Evolutionary conservation across 495 filamentous ascomycete species (phyloP).

Genomic region (Xylaria scruposa): DNA sequence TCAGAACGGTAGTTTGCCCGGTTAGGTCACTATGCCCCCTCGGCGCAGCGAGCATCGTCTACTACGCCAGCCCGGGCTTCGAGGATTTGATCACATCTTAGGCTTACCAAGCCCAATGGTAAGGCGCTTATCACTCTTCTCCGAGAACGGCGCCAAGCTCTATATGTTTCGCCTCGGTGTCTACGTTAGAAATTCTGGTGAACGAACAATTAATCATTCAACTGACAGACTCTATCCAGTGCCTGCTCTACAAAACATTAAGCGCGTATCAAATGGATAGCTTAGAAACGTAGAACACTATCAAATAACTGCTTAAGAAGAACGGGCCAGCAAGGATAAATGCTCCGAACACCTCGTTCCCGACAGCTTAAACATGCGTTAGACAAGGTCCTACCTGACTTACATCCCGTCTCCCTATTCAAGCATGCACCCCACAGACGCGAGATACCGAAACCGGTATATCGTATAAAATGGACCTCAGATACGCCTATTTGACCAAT

Average conservation of each 20-base stretch:
- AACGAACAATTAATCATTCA: neutral
- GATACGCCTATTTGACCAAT: conserved; percentile 23
- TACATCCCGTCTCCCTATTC: conserved; percentile 21
- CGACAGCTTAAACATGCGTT: conserved; percentile 11
- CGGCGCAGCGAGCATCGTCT: conserved; percentile 16
- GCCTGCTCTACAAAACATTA: neutral
- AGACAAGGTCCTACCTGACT: conserved; percentile 13
- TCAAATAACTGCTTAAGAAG: neutral
- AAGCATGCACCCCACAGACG: conserved; percentile 28
- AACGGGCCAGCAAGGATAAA: neutral
- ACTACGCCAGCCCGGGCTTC: conserved; percentile 1
- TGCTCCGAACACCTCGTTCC: conserved; percentile 19
- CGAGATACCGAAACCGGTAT: conserved; percentile 30
- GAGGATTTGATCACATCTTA: neutral
- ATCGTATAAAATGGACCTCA: conserved; percentile 18
- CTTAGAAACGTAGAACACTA: neutral
- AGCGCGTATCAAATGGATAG: neutral
- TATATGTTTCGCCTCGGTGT: conserved; percentile 4
- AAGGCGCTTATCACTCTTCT: conserved; percentile 21
- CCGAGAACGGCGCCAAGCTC: conserved; percentile 18
- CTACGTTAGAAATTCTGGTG: neutral
- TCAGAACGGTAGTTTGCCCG: conserved; percentile 20
- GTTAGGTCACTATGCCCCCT: conserved; percentile 24
- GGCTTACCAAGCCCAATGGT: conserved; percentile 20
- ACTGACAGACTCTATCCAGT: neutral